These are phyloP conservation scores for Nectriaceae sp. DNA, from an alignment of 2,329 filamentous ascomycete species.

Conservation along the genomic window DNA sequence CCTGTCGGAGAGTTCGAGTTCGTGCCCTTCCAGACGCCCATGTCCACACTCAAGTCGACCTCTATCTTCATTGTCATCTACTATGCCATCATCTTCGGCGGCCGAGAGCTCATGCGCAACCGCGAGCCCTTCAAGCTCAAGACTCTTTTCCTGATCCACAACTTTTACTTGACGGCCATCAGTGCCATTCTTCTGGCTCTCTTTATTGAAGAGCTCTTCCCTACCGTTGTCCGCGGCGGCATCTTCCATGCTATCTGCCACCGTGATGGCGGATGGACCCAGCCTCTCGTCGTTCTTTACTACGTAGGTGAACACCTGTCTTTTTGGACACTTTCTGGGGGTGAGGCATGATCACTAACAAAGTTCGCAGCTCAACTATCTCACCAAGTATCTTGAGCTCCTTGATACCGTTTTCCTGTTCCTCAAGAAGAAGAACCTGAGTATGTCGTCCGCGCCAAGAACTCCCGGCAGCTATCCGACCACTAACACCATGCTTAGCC, in stretches of 20 bases:
- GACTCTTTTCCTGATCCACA: slow-evolving; percentile 91
- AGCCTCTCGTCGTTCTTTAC: slow-evolving; percentile 90
- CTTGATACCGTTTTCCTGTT: slow-evolving; percentile 96
- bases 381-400: slow-evolving; percentile 96
- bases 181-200: slow-evolving; percentile 78
- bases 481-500: slow-evolving; percentile 50
- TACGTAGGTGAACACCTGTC: slow-evolving; percentile 66
- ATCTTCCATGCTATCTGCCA: slow-evolving; percentile 90
- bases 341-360: slow-evolving; percentile 14
- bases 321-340: slow-evolving; percentile 1
- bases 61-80: slow-evolving; percentile 81
- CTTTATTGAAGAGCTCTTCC: slow-evolving; percentile 88
- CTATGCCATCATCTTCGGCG: slow-evolving; percentile 92
- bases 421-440: slow-evolving; percentile 99
- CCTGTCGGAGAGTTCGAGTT: slow-evolving; percentile 86
- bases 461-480: background rate
- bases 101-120: slow-evolving; percentile 88
- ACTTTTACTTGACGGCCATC: slow-evolving; percentile 88
- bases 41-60: slow-evolving; percentile 87
- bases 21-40: slow-evolving; percentile 75
- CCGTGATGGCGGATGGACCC: slow-evolving; percentile 83
- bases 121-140: slow-evolving; percentile 85
- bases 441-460: too few relatives aligned
- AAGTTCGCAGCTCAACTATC: slow-evolving; percentile 79
- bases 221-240: slow-evolving; percentile 77